Conservation (phyloP, 202 grass and related monocot species). For the Thinopyrum obtusiflorum region DNA sequence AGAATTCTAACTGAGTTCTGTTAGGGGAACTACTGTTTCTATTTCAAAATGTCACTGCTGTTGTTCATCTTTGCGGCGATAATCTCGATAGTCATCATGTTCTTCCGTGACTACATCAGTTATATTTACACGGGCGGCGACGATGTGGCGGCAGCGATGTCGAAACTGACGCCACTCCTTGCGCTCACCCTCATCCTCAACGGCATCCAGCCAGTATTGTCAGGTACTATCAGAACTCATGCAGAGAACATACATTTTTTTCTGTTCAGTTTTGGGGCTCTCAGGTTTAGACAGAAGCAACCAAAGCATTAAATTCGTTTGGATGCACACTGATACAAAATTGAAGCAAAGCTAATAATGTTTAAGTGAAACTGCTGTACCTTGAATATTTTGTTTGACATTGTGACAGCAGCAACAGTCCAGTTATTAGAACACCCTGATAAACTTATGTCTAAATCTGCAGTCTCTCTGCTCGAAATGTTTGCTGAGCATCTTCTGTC, state of each 20-base stretch:
- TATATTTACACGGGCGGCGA: conserved; percentile 74
- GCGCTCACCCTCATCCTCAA: conserved; percentile 73
- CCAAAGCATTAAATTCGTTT: background rate
- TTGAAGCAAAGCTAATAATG: no score
- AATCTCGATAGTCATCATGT: conserved; percentile 41
- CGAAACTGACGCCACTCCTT: conserved; percentile 57
- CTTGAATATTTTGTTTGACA: no score
- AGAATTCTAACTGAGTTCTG: no score
- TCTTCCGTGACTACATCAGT: conserved; percentile 58
- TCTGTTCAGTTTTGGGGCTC: background rate
- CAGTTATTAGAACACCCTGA: no score
- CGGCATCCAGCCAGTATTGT: conserved; percentile 78
- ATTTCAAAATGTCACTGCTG: background rate
- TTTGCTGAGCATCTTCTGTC: no score
- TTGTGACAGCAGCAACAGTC: no score
- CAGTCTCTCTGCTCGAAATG: no score
- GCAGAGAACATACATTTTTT: background rate
- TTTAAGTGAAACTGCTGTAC: no score
- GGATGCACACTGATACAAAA: background rate
- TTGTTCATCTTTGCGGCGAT: conserved; percentile 31
- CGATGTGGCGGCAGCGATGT: conserved; percentile 52
- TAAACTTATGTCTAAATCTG: no score
- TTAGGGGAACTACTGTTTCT: no score
- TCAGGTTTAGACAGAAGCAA: background rate
- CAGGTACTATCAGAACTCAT: conserved; percentile 26